These are phyloP conservation scores for Ophiostoma perfectum DNA, from an alignment of 2,329 filamentous ascomycete genomes.

Conservation along the genomic window DNA sequence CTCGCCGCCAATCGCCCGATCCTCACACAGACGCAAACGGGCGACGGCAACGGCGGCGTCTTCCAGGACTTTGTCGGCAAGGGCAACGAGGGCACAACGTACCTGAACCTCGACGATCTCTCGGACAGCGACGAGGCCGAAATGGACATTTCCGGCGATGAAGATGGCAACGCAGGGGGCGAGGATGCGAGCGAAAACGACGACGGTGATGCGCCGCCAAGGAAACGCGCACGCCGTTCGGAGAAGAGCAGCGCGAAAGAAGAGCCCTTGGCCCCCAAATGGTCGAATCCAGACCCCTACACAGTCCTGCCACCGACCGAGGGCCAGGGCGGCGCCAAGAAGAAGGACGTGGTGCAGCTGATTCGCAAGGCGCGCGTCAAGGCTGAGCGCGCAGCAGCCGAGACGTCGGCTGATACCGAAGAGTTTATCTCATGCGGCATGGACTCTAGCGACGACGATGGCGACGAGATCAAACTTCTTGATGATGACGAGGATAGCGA, in stretches of 20 bases:
- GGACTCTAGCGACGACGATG: constrained; percentile 45
- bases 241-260: constrained; percentile 9
- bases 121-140: constrained; percentile 59
- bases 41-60: constrained; percentile 34
- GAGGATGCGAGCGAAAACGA: constrained; percentile 32
- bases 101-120: constrained; percentile 50
- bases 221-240: constrained; percentile 24
- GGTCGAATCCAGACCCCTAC: constrained; percentile 96
- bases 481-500: constrained; percentile 13
- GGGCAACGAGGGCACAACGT: constrained; percentile 45
- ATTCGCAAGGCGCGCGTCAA: constrained; percentile 83
- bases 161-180: constrained; percentile 19
- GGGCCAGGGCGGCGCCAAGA: constrained; percentile 54
- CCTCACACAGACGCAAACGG: constrained; percentile 38
- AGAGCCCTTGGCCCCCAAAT: constrained; percentile 54
- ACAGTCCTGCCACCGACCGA: constrained; percentile 77
- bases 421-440: constrained; percentile 89
- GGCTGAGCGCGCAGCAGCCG: constrained; percentile 40
- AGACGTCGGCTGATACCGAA: constrained; percentile 54
- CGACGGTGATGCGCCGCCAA: constrained; percentile 27
- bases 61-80: constrained; percentile 44
- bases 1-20: constrained; percentile 47
- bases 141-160: constrained; percentile 57
- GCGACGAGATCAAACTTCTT: constrained; percentile 23
- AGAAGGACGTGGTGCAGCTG: constrained; percentile 79